phyloP scores from a whole-genome alignment of 306 rosid genomes.

The Amphicarpaea edgeworthii region DNA sequence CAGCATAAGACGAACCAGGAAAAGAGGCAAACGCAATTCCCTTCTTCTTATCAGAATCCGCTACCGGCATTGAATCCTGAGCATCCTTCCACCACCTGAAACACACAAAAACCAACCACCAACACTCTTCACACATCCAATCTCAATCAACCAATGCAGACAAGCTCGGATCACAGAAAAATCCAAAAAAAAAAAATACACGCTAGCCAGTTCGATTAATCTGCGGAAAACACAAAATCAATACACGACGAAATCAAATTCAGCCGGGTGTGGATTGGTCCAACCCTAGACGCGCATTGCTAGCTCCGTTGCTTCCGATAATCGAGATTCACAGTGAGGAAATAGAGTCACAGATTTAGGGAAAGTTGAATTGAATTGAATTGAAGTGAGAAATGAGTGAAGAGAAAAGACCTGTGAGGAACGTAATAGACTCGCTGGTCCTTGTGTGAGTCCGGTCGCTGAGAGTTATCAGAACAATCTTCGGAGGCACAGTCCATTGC shows the following conservation, averaged over 20 bases:
- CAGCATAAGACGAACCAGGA: constrained; percentile 70
- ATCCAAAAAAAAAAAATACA: constrained; percentile 20
- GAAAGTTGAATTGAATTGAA: constrained; percentile 42
- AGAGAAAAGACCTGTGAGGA: constrained; percentile 74
- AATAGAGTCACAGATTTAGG: constrained; percentile 49
- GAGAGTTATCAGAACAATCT: constrained; percentile 67
- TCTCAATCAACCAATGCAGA: constrained; percentile 44
- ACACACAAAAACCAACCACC: constrained; percentile 41
- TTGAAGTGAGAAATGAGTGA: constrained; percentile 36
- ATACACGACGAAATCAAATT: constrained; percentile 18
- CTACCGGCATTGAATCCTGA: constrained; percentile 64
- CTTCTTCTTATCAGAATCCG: constrained; percentile 63
- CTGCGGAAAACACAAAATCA: background rate
- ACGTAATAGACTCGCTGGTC: constrained; percentile 91
- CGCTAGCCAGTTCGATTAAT: constrained; percentile 9
- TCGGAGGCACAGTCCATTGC: constrained; percentile 66
- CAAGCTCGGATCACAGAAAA: constrained; percentile 56
- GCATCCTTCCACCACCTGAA: constrained; percentile 99
- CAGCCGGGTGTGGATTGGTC: constrained; percentile 8
- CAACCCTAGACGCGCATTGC: constrained; percentile 41
- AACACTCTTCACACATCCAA: constrained; percentile 23
- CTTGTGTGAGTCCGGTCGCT: constrained; percentile 55
- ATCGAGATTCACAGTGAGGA: background rate
- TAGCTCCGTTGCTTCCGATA: constrained; percentile 30
- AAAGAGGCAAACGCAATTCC: constrained; percentile 69